Percentiles rank a stretch among this genome's conserved stretches.
Evolutionary conservation across 305 asterid genomes (phyloP).

Genomic region (Fraxinus greggii): DNA sequence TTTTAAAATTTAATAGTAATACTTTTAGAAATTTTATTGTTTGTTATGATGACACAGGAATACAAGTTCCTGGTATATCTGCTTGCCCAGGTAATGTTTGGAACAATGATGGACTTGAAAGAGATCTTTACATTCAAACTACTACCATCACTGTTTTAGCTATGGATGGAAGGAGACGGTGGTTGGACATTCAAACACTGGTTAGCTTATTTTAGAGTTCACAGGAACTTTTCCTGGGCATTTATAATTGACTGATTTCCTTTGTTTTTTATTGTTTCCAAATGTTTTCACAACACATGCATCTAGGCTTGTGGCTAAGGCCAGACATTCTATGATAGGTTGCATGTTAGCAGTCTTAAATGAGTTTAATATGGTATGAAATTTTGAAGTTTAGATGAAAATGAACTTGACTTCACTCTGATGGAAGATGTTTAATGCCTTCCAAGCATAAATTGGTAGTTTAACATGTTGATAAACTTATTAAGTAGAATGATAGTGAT

Average conservation of each 20-base stretch:
- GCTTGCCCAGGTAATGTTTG: conserved; percentile 73
- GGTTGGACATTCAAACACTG: conserved; percentile 95
- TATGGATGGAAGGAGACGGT: conserved; percentile 98
- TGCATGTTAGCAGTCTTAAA: background rate
- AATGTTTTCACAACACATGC: background rate
- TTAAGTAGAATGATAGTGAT: conserved; percentile 24
- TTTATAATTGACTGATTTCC: conserved; percentile 19
- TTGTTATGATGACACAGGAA: conserved; percentile 44
- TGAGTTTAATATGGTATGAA: conserved; percentile 10
- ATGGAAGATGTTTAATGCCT: conserved; percentile 20
- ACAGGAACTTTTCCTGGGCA: conserved; percentile 11
- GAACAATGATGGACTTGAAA: conserved; percentile 88
- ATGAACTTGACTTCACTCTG: conserved; percentile 14
- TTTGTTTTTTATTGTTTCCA: conserved; percentile 13
- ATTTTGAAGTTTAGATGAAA: background rate
- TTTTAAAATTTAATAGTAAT: conserved; percentile 21
- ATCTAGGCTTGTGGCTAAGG: conserved; percentile 5
- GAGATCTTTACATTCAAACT: conserved; percentile 75
- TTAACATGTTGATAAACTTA: conserved; percentile 5
- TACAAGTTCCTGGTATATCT: conserved; percentile 34
- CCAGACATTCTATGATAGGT: background rate
- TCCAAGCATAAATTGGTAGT: conserved; percentile 9
- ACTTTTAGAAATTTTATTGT: conserved; percentile 15
- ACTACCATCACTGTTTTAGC: conserved; percentile 79
- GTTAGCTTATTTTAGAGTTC: conserved; percentile 49